Evolutionary conservation across 306 rosid species (phyloP).

Genomic region (Trifolium pratense): DNA sequence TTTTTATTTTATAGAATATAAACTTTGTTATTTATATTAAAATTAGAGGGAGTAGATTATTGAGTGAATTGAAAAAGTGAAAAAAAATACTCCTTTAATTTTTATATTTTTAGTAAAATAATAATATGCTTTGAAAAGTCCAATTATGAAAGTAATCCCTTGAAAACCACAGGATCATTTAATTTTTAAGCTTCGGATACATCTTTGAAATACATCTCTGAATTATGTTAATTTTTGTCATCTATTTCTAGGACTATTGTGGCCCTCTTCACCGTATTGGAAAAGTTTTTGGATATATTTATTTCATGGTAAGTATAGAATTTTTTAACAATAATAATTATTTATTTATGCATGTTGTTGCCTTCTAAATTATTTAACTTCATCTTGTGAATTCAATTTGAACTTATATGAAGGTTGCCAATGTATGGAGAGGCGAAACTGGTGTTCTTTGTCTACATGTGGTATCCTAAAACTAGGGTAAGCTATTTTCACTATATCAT

Average conservation of each 20-base stretch:
- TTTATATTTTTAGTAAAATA: conserved; percentile 6
- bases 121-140: background rate
- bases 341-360: background rate
- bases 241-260: conserved; percentile 75
- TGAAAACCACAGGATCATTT: too few relatives aligned
- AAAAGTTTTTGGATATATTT: conserved; percentile 68
- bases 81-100: background rate
- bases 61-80: too few relatives aligned
- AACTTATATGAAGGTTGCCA: conserved; percentile 69
- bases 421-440: conserved; percentile 86
- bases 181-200: background rate
- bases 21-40: too few relatives aligned
- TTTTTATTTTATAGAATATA: too few relatives aligned
- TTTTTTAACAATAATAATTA: background rate
- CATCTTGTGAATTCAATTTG: background rate
- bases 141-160: background rate
- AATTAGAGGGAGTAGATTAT: too few relatives aligned
- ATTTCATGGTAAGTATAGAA: conserved; percentile 61
- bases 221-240: background rate
- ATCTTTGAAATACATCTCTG: background rate
- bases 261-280: conserved; percentile 71
- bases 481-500: background rate
- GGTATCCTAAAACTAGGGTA: conserved; percentile 90
- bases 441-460: conserved; percentile 70
- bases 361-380: conserved; percentile 2